Conservation (phyloP, 164 flowering plant species). For the Kalanchoe fedtschenkoi region DNA sequence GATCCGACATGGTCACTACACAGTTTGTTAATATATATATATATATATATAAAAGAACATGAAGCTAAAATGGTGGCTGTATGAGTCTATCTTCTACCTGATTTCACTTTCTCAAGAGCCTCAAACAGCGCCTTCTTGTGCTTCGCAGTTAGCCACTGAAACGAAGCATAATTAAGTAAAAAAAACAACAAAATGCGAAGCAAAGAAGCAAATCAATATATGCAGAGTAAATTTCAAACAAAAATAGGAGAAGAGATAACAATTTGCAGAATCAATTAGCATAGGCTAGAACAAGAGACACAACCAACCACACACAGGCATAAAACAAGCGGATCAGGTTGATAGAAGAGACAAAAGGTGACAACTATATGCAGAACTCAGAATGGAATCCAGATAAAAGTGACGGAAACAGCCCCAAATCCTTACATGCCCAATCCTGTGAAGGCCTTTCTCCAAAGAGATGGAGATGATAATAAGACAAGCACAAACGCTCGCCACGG, state of each 20-base stretch:
- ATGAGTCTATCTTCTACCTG: conserved; percentile 35
- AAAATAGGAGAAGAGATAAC: too few relatives aligned
- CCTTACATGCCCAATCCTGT: conserved; percentile 43
- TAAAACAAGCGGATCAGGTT: too few relatives aligned
- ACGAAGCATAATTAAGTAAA: neutral
- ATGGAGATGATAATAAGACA: conserved; percentile 62
- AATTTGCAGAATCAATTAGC: too few relatives aligned
- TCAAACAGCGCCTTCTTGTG: conserved; percentile 67
- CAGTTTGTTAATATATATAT: neutral
- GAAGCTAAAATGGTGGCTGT: neutral
- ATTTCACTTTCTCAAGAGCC: conserved; percentile 87
- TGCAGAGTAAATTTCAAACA: too few relatives aligned
- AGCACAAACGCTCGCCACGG: conserved; percentile 71
- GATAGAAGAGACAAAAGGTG: neutral
- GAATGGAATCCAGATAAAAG: neutral
- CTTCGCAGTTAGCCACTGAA: conserved; percentile 60
- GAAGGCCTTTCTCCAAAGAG: conserved; percentile 57
- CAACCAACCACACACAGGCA: too few relatives aligned
- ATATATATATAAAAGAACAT: neutral
- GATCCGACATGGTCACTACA: neutral
- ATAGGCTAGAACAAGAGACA: too few relatives aligned
- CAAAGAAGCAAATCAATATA: too few relatives aligned
- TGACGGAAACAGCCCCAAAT: neutral
- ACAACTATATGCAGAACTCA: neutral
- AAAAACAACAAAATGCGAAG: neutral